Base-by-base conservation (phyloP, 495 filamentous ascomycete genomes). In the Penicillium canariense region DNA sequence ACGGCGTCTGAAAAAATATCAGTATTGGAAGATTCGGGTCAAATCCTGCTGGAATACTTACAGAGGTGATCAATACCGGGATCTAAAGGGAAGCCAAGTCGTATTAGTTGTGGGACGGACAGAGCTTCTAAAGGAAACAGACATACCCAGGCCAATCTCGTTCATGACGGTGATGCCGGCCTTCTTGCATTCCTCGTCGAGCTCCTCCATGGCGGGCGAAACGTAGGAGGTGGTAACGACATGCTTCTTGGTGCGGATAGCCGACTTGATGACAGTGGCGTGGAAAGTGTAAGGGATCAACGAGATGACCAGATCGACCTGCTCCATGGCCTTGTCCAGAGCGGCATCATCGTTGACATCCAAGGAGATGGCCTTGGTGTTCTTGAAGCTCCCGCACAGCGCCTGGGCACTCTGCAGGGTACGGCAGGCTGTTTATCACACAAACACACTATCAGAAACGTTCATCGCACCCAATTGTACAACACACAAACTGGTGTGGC, bases 141-240 rank as follows among this genome's bases (percentile, higher is more conserved):
- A 9, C 52, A 28, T 40, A 53, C 79, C 85, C 40, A 96, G 70
- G 52, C 93, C 92, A 68, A 97, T 96, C 82, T 98, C 94, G 68
- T 98, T 97, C 88, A 98, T 88, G 54, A 98, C 91, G 0, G 91
- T 96, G 62, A 98, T 97, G 44, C 91, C 93, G 8, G 95, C 95
- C 40, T 87, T 86, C 80, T 96, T 96, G 67, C 81, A 84, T 57
- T 85, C 80, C 51, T 81, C 76, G 53, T 97, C 90, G 26, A 98
- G 79, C 76, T 90, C 94, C 70, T 84, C 63, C 92, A 98, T 97
- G 25, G 90, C 90, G 0, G 91, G 91, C 2, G 89, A 94, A 43
- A 96, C 87, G 63, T 97, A 97, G 52, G 84, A 88, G n/a, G 94
- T 97, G 35, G 94, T 97, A 47, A 97, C 94, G 48, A 97, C 92